Evolutionary conservation across 176 grass and related monocot genomes (phyloP), one percentile per base, ranked within the genome.

Genomic region (Carex scoparia): DNA sequence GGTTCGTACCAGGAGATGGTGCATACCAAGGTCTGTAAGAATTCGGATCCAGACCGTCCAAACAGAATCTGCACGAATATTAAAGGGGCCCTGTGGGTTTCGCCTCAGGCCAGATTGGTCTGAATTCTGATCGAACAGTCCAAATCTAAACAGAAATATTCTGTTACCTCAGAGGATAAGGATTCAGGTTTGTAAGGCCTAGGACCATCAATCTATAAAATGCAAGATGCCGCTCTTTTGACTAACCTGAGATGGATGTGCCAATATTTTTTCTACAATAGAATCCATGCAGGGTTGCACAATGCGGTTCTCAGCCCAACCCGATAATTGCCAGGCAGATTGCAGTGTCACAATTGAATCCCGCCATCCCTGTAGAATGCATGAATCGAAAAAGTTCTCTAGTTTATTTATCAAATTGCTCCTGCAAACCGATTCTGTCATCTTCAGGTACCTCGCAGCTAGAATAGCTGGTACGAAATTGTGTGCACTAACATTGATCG

Each of bases 221-320:
- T 73, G 37, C 4, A 58, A 74, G 64, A 16, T 10, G 16, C 38
- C 0, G 15, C 10, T 57, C 12, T 56, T 57, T 78, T 51, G 13
- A 78, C 63, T 44, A 23, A 93, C 93, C 89, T 92, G 86, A 1
- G 93, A 88, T 14, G 91, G 84, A 15, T 92, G 83, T 48, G 75
- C 33, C 73, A 98, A 87, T 85, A 98, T 95, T 87, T 98, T 98
- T 69, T 93, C 91, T 7, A 95, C 93, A 6, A 98, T 80, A n/a
- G 89, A 84, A 86, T 95, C 88, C 64, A 98, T 60, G 86, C 95
- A 98, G 10, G 93, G 92, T 83, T 95, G 93, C 57, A 93, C 89
- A 14, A 95, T 81, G 61, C 91, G 89, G 69, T 86, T 91, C 79
- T 98, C 95, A 1, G 85, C 91, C 95, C 95, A 98, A n/a, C 91